Base-by-base conservation (phyloP, 2,329 filamentous ascomycete species). In the Xylariaceae sp. region DNA sequence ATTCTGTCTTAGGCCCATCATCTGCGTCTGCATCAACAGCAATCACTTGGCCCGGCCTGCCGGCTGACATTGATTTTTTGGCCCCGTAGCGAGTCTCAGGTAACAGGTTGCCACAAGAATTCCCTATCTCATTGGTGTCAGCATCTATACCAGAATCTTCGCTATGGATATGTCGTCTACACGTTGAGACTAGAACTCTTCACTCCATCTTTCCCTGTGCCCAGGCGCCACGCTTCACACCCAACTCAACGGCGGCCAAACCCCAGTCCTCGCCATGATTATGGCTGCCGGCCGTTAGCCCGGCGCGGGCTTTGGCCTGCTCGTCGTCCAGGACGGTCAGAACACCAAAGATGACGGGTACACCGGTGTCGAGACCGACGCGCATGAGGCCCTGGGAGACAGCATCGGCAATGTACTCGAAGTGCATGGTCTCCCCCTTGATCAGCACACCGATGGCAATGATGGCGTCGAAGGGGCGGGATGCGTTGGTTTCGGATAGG, bases 231-330 rank as follows among this genome's bases (percentile, higher is more conserved):
- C 88, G 84, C 84, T 96, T 97, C 16, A 88, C 81, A 6, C 89
- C 92, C 77, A 99, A 81, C 78, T 99, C 94, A 33, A 99, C 94
- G 6, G 94, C 94, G 17, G 93, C 94, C 62, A 84, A 79, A 3
- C 94, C 94, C 94, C 94, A 99, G 71, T 97, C 93, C 74, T 94
- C 88, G 28, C 94, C 94, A 73, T 99, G 93, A 73, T 97, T 97
- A 70, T 97, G 94, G 61, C 83, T 77, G 22, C 77, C 79, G 19
- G 60, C 54, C n/a, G 74, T 72, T 51, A 97, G 73, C 1, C 94
- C 94, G 14, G 94, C 93, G 58, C 94, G 82, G 50, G 88, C 86
- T 71, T 88, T 76, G 12, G 90, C 94, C 74, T 99, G 94, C 65
- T 92, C 87, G 67, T 97, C 92, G 50, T 73, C 89, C 63, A 99